Evolutionary conservation across 2,329 filamentous ascomycete species (phyloP).

Genomic region (Ceratocystis cacaofunesta): DNA sequence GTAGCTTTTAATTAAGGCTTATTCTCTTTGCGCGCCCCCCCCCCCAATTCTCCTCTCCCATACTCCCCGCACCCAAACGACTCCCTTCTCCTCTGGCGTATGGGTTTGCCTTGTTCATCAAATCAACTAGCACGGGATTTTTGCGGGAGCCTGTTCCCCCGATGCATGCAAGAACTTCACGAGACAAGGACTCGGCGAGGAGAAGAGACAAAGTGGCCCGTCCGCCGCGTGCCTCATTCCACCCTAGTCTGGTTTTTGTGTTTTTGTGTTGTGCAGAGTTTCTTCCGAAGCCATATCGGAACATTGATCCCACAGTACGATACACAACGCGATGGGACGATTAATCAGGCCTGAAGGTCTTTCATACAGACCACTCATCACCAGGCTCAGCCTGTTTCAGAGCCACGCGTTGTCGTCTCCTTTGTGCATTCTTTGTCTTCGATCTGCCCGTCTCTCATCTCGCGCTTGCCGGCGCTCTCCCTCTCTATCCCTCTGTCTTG

Average conservation of each 20-base stretch:
- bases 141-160: background rate
- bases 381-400: background rate
- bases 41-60: background rate
- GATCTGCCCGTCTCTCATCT: background rate
- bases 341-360: background rate
- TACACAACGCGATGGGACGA: background rate
- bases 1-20: background rate
- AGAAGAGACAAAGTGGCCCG: background rate
- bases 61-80: background rate
- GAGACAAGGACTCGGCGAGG: background rate
- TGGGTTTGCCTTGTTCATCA: background rate
- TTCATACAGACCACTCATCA: background rate
- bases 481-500: background rate
- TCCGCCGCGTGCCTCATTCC: too few relatives aligned
- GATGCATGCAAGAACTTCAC: background rate
- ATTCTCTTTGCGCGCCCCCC: background rate
- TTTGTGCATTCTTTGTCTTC: background rate
- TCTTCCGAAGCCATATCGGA: background rate
- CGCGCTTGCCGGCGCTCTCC: background rate
- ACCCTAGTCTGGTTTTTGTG: too few relatives aligned
- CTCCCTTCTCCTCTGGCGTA: background rate
- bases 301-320: background rate
- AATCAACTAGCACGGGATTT: background rate
- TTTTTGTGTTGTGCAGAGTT: background rate
- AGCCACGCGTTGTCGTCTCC: background rate